phyloP scores from a whole-genome alignment of 176 grass and related monocot species.

The Oryza glumipatula region DNA sequence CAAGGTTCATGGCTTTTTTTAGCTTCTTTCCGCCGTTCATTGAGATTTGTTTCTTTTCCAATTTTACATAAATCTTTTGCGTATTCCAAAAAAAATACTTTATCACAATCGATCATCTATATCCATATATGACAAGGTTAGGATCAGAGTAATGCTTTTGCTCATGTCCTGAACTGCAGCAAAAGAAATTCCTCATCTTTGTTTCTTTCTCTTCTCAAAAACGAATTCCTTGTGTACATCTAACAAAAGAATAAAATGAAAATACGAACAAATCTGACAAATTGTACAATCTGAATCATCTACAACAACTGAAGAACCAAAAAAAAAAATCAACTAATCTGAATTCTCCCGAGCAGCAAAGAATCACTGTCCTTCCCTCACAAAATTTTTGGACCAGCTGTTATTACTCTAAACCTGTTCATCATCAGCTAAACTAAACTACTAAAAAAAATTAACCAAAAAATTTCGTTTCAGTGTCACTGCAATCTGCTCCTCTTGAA shows the following conservation, averaged over 20 bases:
- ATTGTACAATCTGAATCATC: background rate
- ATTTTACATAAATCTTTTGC: too few relatives aligned
- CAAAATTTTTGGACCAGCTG: constrained; percentile 19
- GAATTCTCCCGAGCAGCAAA: constrained; percentile 27
- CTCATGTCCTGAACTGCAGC: background rate
- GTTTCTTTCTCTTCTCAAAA: background rate
- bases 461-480: constrained; percentile 40
- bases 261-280: constrained; percentile 23
- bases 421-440: background rate
- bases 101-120: too few relatives aligned
- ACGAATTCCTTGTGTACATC: background rate
- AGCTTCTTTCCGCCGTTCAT: too few relatives aligned
- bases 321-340: constrained; percentile 29
- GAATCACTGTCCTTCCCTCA: constrained; percentile 14
- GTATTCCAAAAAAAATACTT: too few relatives aligned
- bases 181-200: background rate
- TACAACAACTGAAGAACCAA: background rate
- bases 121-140: background rate
- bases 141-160: background rate
- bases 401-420: constrained; percentile 13
- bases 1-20: too few relatives aligned
- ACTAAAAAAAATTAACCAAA: background rate
- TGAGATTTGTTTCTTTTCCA: too few relatives aligned
- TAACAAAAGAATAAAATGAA: constrained; percentile 39
- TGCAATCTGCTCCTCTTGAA: constrained; percentile 63